These are phyloP conservation scores for Castanospermum australe DNA, from an alignment of 306 rosid genomes.

Conservation along the genomic window DNA sequence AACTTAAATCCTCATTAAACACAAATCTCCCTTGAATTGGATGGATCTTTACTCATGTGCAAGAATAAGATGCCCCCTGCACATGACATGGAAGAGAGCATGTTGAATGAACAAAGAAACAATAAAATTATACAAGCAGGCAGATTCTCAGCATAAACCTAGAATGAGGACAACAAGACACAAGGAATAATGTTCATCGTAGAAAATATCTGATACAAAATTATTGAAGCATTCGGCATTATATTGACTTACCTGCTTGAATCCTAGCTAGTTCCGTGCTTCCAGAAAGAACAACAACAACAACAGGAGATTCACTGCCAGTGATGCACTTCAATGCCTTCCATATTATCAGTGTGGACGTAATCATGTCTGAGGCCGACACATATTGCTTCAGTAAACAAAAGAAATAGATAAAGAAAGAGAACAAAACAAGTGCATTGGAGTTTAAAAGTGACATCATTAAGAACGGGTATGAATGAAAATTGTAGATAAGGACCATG, in stretches of 20 bases:
- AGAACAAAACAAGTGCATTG: neutral
- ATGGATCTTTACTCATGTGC: constrained; percentile 89
- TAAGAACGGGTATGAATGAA: neutral
- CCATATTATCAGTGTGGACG: constrained; percentile 85
- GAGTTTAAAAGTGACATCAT: neutral
- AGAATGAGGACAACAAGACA: neutral
- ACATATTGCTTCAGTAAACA: neutral
- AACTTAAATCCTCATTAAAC: constrained; percentile 83
- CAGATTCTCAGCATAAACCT: neutral
- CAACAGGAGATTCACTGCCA: no score
- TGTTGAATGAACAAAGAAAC: constrained; percentile 1
- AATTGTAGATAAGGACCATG: neutral
- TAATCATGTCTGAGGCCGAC: constrained; percentile 65
- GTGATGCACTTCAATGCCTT: constrained; percentile 79
- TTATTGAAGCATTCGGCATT: neutral
- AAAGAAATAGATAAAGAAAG: neutral
- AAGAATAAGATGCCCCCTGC: constrained; percentile 92
- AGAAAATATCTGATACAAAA: neutral
- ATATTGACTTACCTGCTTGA: constrained; percentile 55
- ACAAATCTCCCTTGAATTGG: constrained; percentile 95
- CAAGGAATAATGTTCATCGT: neutral
- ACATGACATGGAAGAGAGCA: constrained; percentile 5
- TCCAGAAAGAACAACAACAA: constrained; percentile 91
- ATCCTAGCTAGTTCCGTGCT: constrained; percentile 98
- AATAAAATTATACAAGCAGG: neutral